phyloP scores from a whole-genome alignment of 2,329 filamentous ascomycete genomes.

The Fusarium decemcellulare region DNA sequence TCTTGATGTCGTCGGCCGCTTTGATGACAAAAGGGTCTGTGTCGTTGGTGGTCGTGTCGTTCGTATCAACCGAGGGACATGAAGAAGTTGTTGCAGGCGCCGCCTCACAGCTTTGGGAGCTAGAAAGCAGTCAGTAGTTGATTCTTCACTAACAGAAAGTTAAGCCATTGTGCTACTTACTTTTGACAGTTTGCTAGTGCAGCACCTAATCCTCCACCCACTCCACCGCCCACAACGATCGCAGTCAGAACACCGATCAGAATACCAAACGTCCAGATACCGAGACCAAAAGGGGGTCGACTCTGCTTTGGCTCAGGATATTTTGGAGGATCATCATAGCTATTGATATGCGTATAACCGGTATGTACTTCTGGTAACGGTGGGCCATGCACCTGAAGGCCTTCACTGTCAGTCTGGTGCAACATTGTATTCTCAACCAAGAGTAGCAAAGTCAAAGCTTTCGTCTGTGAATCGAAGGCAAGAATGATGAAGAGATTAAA shows the following conservation, averaged over 20 bases:
- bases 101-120: not conserved
- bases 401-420: constrained; percentile 1
- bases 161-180: not conserved
- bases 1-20: not conserved
- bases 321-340: not conserved
- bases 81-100: not conserved
- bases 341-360: not conserved
- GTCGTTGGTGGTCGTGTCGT: not conserved
- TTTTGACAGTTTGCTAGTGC: not conserved
- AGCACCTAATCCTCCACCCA: constrained; percentile 6
- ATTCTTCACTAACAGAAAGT: accelerated
- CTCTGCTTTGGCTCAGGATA: not conserved
- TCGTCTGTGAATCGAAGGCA: no score
- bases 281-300: not conserved
- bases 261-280: constrained; percentile 4
- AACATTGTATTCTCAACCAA: not conserved
- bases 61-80: not conserved
- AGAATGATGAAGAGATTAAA: no score
- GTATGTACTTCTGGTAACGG: not conserved
- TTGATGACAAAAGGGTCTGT: not conserved
- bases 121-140: not conserved
- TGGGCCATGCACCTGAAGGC: constrained; percentile 1
- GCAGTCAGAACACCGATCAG: not conserved
- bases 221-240: not conserved
- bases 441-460: no score